Evolutionary conservation across 2,329 filamentous ascomycete genomes (phyloP), one percentile per base, ranked within the genome.

Genomic region (Diaporthe citri): DNA sequence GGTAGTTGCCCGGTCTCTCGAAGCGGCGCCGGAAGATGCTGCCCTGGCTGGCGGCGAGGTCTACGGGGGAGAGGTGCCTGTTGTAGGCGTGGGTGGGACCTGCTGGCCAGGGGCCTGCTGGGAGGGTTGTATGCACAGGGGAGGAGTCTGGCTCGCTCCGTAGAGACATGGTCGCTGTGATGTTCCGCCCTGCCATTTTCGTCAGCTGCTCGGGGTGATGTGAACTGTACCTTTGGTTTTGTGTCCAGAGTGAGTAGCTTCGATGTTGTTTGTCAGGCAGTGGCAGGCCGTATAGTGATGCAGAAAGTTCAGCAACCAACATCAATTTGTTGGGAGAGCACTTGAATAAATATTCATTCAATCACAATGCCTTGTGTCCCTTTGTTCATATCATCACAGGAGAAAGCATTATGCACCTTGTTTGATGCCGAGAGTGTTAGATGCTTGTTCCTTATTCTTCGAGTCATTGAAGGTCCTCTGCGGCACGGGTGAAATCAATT

Each of bases 381-480:
- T 39, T 69, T 52, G 22, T 67, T 3, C 13, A 22, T 1, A 2
- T 7, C 28, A 8, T 1, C 8, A 8, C 4, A 20, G 22, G 17
- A 52, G 1, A 41, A 8, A 17, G n/a, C 34, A 31, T 69, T 55
- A n/a, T 55, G 5, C 10, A 25, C 64, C 39, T 69, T 55, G 64
- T 55, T 25, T 3, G 20, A 20, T 41, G 2, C 12, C 25, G 3
- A 3, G 1, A 1, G 2, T 13, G 0, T 52, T 15, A 10, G 7
- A 36, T n/a, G 20, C 5, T 6, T 13, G 1, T 20, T 7, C 13
- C 6, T 5, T 9, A 4, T 12, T 0, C 15, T 28, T 41, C 1
- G 34, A 20, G 22, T n/a, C 4, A 1, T 8, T 22, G 4, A 22
- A 41, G 13, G 46, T 4, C 3, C 0, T 13, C 12, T 2, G 15